phyloP scores from a whole-genome alignment of 1,139 yeast species.

The Taphrina wiesneri region DNA sequence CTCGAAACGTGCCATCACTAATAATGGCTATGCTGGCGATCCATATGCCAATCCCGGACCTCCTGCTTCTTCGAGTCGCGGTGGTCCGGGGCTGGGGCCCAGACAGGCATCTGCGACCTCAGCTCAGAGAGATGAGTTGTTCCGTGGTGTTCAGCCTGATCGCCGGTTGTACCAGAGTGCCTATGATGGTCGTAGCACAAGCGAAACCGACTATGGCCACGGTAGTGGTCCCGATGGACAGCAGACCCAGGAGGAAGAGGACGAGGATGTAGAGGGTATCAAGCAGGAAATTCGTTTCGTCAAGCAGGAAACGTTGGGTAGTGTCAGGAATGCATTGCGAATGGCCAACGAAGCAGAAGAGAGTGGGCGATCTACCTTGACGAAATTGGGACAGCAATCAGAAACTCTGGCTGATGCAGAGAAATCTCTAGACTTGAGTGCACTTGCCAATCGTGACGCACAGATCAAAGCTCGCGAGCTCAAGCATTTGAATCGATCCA shows the following conservation, averaged over 20 bases:
- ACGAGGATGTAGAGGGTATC: slow-evolving; percentile 86
- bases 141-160: slow-evolving; percentile 28
- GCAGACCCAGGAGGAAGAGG: slow-evolving; percentile 55
- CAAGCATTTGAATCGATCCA: slow-evolving; percentile 73
- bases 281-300: slow-evolving; percentile 81
- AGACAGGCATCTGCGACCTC: slow-evolving; percentile 11
- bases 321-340: slow-evolving; percentile 80
- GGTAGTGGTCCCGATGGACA: not conserved
- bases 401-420: slow-evolving; percentile 81
- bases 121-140: slow-evolving; percentile 27
- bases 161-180: not conserved
- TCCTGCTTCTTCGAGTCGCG: not conserved
- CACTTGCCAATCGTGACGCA: slow-evolving; percentile 78
- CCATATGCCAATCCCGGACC: slow-evolving; percentile 17
- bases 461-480: slow-evolving; percentile 81
- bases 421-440: slow-evolving; percentile 71
- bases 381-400: slow-evolving; percentile 84
- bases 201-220: not conserved
- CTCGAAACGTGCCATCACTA: not conserved
- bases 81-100: not conserved
- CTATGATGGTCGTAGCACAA: not conserved
- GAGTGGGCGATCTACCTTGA: slow-evolving; percentile 83
- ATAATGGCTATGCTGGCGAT: slow-evolving; percentile 6
- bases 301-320: slow-evolving; percentile 82
- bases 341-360: slow-evolving; percentile 93